Conservation (phyloP, 495 filamentous ascomycete genomes). For the Aspergillus bridgeri region DNA sequence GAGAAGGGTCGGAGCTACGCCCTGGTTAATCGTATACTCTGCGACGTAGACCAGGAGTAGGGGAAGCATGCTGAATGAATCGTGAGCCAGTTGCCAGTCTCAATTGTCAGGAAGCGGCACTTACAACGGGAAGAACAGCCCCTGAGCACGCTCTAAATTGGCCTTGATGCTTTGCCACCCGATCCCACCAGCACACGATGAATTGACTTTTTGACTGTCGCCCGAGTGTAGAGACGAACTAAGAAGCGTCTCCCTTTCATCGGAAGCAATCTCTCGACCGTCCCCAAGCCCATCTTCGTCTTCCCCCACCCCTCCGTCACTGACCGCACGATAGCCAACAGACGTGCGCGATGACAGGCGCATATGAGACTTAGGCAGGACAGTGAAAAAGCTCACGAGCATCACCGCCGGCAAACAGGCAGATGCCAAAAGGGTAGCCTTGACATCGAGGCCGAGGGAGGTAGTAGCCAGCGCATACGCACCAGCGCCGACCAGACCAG, state of each 20-base stretch:
- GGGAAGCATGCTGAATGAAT: slow-evolving; percentile 70
- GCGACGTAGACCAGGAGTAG: slow-evolving; percentile 88
- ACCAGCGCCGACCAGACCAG: slow-evolving; percentile 82
- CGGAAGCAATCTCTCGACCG: slow-evolving; percentile 25
- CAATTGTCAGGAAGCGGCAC: slow-evolving; percentile 14
- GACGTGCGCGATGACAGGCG: slow-evolving; percentile 15
- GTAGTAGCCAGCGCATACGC: slow-evolving; percentile 82
- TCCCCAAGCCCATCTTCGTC: slow-evolving; percentile 31
- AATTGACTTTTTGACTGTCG: slow-evolving; percentile 21
- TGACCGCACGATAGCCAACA: slow-evolving; percentile 30
- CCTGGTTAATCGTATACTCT: slow-evolving; percentile 96
- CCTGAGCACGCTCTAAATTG: slow-evolving; percentile 50
- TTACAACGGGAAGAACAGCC: slow-evolving; percentile 66
- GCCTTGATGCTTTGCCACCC: slow-evolving; percentile 38
- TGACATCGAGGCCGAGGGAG: slow-evolving; percentile 67
- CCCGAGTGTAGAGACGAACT: slow-evolving; percentile 24
- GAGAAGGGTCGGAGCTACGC: slow-evolving; percentile 81
- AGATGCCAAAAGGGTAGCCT: slow-evolving; percentile 66
- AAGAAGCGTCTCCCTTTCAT: slow-evolving; percentile 40
- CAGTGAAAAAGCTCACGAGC: slow-evolving; percentile 76
- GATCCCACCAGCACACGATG: slow-evolving; percentile 1
- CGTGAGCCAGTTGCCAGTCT: slow-evolving; percentile 21
- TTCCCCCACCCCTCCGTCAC: slow-evolving; percentile 39
- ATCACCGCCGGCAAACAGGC: slow-evolving; percentile 78
- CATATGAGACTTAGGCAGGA: slow-evolving; percentile 67